Base-by-base conservation (phyloP, 23 red algal genomes). In the Gracilaria vermiculophylla region DNA sequence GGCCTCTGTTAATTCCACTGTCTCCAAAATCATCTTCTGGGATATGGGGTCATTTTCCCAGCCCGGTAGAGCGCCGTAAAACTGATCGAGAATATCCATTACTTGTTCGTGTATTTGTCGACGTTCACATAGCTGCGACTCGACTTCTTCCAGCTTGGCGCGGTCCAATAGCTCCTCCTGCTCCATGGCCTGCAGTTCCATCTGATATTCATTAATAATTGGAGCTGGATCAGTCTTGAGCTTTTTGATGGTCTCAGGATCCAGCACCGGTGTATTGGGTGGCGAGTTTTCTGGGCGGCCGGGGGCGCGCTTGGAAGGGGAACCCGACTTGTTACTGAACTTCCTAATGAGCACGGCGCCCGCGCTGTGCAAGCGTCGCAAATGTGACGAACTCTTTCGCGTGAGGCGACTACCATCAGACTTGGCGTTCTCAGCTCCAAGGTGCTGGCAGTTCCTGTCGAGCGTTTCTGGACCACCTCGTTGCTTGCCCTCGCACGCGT, bases 11-110 rank as follows among this genome's bases (percentile, higher is more conserved):
- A 88, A 41, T 44, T 88, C 84, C 6, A 70, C 84, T 49, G 84
- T 88, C 32, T 88, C 84, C 53, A 52, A 43, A 58, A 88, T 55
- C 84, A 88, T 88, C 34, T 58, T 61, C 53, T 60, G 51, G 2
- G 84, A 56, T 12, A 88, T 78, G n/a, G 84, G 66, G 55, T 88
- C 84, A 6, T 88, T 19, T 43, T 88, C 69, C 84, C 84, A 88
- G 28, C 84, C 84, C 10, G 84, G 84, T 52, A 88, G 48, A 32
- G 60, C 58, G 21, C 84, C 84, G 37, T 88, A 88, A 25, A 88
- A 88, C 28, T 88, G 84, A 77, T 88, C 84, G 5, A 88, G 69
- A 40, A 88, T 88, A 6, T 58, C 24, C 69, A 88, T 88, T 19
- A 28, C 69, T 33, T 88, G 52, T 7, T 77, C 33, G 57, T 88